Conservation (phyloP, 495 filamentous ascomycete species). For the Cercophora scortea region DNA sequence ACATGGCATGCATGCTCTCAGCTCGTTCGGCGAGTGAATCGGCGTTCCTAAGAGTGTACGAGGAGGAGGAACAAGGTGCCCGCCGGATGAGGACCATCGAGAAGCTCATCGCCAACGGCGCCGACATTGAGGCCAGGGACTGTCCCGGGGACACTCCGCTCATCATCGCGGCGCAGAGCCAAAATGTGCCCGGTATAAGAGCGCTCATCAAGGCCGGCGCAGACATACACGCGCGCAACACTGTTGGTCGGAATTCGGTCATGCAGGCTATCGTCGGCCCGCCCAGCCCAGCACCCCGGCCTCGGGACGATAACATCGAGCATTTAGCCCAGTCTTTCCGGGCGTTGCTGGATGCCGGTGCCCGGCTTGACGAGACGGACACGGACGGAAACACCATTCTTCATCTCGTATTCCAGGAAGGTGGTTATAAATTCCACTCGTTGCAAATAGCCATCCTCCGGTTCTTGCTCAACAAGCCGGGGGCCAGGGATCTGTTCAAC, state of each 20-base stretch:
- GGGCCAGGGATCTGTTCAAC: slow-evolving; percentile 1
- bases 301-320: not conserved
- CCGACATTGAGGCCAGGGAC: slow-evolving; percentile 19
- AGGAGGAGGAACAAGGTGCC: slow-evolving; percentile 6
- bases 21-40: slow-evolving; percentile 5
- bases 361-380: slow-evolving; percentile 11
- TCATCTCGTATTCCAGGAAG: slow-evolving; percentile 15
- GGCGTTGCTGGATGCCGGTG: slow-evolving; percentile 11
- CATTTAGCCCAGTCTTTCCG: slow-evolving; percentile 8
- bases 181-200: slow-evolving; percentile 11
- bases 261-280: slow-evolving; percentile 13
- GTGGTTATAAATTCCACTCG: not conserved
- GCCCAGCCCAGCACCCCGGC: slow-evolving; percentile 2
- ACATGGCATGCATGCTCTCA: slow-evolving; percentile 25
- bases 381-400: slow-evolving; percentile 14
- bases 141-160: slow-evolving; percentile 24
- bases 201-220: slow-evolving; percentile 14
- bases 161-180: slow-evolving; percentile 15
- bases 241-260: slow-evolving; percentile 8
- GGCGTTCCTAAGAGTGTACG: slow-evolving; percentile 2
- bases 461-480: slow-evolving; percentile 12
- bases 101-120: slow-evolving; percentile 21
- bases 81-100: slow-evolving; percentile 18
- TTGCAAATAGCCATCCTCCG: slow-evolving; percentile 9
- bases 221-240: slow-evolving; percentile 11